A percentile compares a stretch with the other conserved stretches of the same genome.
These are phyloP conservation scores for Colletotrichum orbiculare DNA, from an alignment of 2,329 filamentous ascomycete genomes.

Conservation along the genomic window DNA sequence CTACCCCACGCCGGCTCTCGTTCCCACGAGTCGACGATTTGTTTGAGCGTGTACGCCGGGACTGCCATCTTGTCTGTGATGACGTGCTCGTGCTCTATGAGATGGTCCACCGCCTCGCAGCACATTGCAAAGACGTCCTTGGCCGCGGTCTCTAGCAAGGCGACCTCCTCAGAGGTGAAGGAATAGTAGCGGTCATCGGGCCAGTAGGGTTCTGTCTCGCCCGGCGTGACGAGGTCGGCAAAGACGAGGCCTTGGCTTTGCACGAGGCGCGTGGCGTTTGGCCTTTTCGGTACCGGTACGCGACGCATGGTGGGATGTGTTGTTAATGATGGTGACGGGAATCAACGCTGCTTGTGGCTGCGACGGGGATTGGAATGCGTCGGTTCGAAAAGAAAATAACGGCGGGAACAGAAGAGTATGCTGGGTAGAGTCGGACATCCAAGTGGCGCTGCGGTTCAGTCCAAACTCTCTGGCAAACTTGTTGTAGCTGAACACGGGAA, in stretches of 20 bases:
- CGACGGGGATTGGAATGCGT: no score
- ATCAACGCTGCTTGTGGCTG: no score
- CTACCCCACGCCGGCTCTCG: constrained; percentile 20
- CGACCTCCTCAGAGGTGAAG: constrained; percentile 3
- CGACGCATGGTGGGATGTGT: neutral
- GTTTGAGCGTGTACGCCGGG: neutral
- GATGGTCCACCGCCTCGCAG: constrained; percentile 20
- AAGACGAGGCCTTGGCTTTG: constrained; percentile 24
- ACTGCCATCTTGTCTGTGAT: constrained; percentile 17
- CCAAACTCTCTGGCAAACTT: neutral
- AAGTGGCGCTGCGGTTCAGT: constrained; percentile 5
- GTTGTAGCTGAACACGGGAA: neutral
- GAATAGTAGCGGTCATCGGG: constrained; percentile 24
- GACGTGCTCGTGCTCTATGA: constrained; percentile 4
- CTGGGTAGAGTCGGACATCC: neutral
- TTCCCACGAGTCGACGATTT: constrained; percentile 3
- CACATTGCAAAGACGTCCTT: constrained; percentile 22
- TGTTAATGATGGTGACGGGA: neutral
- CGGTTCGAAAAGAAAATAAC: no score
- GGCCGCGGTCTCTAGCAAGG: constrained; percentile 4
- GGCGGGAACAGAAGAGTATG: neutral
- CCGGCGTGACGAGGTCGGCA: constrained; percentile 9
- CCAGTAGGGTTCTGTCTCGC: constrained; percentile 13
- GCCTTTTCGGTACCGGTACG: constrained; percentile 2
- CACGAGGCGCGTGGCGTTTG: constrained; percentile 11